A percentile compares a stretch with the other conserved stretches of the same genome.
Conservation (phyloP, 257 asterid genomes). For the Nicotiana undulata region DNA sequence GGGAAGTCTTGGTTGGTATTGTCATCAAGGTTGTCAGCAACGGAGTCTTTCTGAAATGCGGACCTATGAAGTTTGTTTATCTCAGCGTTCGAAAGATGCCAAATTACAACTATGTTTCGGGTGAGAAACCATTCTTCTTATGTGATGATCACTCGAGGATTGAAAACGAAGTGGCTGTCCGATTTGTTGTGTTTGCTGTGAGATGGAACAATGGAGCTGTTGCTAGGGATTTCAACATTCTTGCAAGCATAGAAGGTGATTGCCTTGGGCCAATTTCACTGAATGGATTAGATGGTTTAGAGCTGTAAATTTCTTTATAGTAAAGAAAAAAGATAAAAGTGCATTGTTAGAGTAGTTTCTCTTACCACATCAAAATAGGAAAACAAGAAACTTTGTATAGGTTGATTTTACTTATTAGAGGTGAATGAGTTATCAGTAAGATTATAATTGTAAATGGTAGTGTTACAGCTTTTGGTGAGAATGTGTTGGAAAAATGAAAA, state of each 20-base stretch:
- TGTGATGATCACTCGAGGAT: constrained; percentile 56
- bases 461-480: not conserved
- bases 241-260: constrained; percentile 55
- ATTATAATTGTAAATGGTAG: not conserved
- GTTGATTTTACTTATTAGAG: not conserved
- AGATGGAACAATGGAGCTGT: constrained; percentile 36
- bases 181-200: constrained; percentile 42
- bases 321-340: not conserved
- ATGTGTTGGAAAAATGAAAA: not conserved
- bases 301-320: constrained; percentile 15
- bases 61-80: constrained; percentile 62
- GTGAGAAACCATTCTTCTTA: constrained; percentile 24
- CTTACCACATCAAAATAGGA: not conserved
- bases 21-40: constrained; percentile 22
- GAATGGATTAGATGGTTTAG: constrained; percentile 57
- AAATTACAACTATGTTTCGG: constrained; percentile 28
- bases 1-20: constrained; percentile 56
- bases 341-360: not conserved
- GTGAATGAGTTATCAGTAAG: not conserved
- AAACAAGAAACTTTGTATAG: not conserved
- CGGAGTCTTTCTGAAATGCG: constrained; percentile 66
- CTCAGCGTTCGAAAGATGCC: constrained; percentile 49
- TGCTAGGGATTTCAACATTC: constrained; percentile 41
- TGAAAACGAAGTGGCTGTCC: constrained; percentile 43
- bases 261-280: constrained; percentile 68